Conservation (phyloP, 225 moss, liverwort and hornwort genomes). For the Climacium dendroides region DNA sequence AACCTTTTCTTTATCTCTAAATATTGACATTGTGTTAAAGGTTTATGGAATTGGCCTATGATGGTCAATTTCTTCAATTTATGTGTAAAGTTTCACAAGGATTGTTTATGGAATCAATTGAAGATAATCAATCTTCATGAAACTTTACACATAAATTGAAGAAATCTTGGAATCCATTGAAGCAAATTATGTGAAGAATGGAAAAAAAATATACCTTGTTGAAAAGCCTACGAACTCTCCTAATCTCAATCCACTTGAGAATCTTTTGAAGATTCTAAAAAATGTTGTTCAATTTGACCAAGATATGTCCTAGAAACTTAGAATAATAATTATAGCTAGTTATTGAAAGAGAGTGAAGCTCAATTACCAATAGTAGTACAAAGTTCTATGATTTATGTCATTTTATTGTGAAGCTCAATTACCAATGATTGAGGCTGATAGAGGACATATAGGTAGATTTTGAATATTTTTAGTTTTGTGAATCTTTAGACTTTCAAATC, state of each 20-base stretch:
- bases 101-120: no score
- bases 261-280: neutral
- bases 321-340: neutral
- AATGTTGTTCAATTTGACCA: accelerated
- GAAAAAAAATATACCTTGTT: neutral
- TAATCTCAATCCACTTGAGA: accelerated
- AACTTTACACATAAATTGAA: no score
- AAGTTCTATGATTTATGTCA: neutral
- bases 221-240: accelerated
- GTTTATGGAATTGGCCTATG: neutral
- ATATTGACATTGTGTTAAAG: accelerated
- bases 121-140: no score
- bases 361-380: neutral
- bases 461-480: neutral
- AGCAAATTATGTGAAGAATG: neutral
- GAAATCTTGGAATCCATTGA: no score
- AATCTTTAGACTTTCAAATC: neutral
- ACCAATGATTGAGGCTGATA: neutral
- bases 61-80: neutral
- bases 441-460: neutral
- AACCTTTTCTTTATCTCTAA: accelerated
- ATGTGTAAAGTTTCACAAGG: accelerated
- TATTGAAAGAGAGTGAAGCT: neutral
- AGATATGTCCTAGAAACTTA: neutral
- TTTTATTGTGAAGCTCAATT: no score